Conservation (phyloP, 2,329 filamentous ascomycete genomes). For the Chaetomium sp. region DNA sequence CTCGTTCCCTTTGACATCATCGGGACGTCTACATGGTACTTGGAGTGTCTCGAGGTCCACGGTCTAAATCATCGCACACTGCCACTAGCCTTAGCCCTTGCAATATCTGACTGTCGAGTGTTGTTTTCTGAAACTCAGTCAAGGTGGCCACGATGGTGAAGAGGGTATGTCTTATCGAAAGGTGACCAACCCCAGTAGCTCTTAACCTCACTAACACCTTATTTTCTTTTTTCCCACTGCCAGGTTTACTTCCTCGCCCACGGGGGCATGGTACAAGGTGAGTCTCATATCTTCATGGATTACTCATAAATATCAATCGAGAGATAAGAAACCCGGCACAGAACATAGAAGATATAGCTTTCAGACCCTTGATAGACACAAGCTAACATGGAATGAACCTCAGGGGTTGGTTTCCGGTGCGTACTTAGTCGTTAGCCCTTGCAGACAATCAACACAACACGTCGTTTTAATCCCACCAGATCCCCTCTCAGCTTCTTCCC, state of each 20-base stretch:
- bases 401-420: constrained; percentile 61
- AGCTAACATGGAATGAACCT: constrained; percentile 6
- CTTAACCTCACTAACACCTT: neutral
- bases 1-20: constrained; percentile 22
- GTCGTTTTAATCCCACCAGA: no score
- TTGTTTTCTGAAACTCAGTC: neutral
- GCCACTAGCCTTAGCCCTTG: neutral
- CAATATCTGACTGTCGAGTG: neutral
- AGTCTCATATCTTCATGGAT: constrained; percentile 25
- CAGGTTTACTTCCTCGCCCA: constrained; percentile 65
- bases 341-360: neutral
- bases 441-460: no score
- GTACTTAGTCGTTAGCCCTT: constrained; percentile 6
- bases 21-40: neutral
- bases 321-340: neutral
- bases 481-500: neutral
- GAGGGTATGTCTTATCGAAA: neutral
- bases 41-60: neutral
- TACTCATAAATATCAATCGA: neutral
- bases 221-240: neutral
- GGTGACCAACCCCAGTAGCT: neutral
- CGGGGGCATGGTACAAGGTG: constrained; percentile 68
- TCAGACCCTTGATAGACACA: neutral
- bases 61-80: no score
- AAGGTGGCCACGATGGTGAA: constrained; percentile 17